Percentiles rank a stretch among this genome's conserved stretches.
These are phyloP conservation scores for Cryphonectria carpinicola DNA, from an alignment of 2,329 filamentous ascomycete species.

Conservation along the genomic window DNA sequence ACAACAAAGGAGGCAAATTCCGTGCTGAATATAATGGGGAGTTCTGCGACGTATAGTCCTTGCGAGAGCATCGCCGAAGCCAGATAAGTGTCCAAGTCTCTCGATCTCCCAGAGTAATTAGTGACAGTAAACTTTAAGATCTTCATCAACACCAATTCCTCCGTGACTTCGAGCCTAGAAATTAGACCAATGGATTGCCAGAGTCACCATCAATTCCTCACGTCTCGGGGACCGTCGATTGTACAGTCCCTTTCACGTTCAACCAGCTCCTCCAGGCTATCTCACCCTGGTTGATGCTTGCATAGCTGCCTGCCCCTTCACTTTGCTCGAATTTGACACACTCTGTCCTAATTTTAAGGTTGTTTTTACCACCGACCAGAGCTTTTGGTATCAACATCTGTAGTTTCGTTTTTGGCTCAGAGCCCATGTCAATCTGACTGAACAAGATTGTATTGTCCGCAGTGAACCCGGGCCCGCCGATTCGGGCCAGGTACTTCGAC, in stretches of 20 bases:
- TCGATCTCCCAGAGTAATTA: too few relatives aligned
- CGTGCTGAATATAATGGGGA: too few relatives aligned
- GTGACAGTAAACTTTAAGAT: too few relatives aligned
- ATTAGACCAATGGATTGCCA: too few relatives aligned
- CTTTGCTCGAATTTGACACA: conserved; percentile 8
- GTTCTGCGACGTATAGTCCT: too few relatives aligned
- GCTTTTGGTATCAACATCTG: conserved; percentile 5
- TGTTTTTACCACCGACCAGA: conserved; percentile 5
- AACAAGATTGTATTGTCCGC: neutral
- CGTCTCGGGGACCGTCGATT: neutral
- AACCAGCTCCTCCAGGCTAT: conserved; percentile 10
- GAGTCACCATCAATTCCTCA: neutral
- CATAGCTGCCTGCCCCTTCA: conserved; percentile 8
- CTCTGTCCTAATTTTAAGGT: conserved; percentile 7
- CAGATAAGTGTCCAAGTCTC: too few relatives aligned
- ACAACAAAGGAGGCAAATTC: too few relatives aligned
- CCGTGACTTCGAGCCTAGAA: too few relatives aligned
- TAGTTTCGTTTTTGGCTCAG: neutral
- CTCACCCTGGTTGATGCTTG: conserved; percentile 10
- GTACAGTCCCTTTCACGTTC: conserved; percentile 8
- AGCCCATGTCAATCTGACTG: neutral
- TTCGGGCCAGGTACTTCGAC: neutral
- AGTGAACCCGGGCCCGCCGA: neutral
- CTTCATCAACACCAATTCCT: too few relatives aligned
- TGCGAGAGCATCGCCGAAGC: too few relatives aligned